Base-by-base conservation (phyloP, 441 rosid genomes). In the Breynia disticha region DNA sequence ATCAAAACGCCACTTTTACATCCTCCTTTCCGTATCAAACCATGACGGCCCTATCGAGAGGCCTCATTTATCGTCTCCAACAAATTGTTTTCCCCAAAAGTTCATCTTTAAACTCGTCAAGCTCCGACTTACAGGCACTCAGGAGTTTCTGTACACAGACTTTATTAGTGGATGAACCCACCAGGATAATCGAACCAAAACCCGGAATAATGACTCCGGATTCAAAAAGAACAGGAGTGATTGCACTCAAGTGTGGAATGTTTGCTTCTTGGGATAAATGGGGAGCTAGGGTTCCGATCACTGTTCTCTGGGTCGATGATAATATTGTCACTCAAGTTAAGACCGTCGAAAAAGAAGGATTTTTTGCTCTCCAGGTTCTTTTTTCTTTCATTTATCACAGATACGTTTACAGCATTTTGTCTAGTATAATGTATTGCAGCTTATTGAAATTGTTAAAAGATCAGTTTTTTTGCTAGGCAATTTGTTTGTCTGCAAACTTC, bases 181-280 rank as follows among this genome's bases (percentile, higher is more conserved):
- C 24, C 7, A 81, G 90, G 54, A 59, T 83, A 60, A 78, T 84
- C 18, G 90, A 80, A 52, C 78, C 89, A 6, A 83, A 62, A 58
- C 67, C 85, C 2, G 76, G 81, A 9, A 69, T 68, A 49, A 93
- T 93, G 99, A 70, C 73, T 56, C 67, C 71, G 7, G 50, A 52
- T 48, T 93, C 97, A 4, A 83, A 14, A 72, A 83, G 96, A 20
- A 77, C 96, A 1, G 96, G 99, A 51, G 42, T 93, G 56, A 83
- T 93, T n/a, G 99, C 96, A 13, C 78, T 93, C 50, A 89, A 93
- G 69, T 84, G 89, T 59, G 97, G 96, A 19, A 89, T 93, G 96
- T 73, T 87, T 9, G 99, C 90, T 38, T 72, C 70, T 42, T 89
- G 97, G 99, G 90, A 93, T 67, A 93, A 93, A 76, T 93, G 99